Base-by-base conservation (phyloP, 2,329 filamentous ascomycete genomes). In the Monilinia aucupariae region DNA sequence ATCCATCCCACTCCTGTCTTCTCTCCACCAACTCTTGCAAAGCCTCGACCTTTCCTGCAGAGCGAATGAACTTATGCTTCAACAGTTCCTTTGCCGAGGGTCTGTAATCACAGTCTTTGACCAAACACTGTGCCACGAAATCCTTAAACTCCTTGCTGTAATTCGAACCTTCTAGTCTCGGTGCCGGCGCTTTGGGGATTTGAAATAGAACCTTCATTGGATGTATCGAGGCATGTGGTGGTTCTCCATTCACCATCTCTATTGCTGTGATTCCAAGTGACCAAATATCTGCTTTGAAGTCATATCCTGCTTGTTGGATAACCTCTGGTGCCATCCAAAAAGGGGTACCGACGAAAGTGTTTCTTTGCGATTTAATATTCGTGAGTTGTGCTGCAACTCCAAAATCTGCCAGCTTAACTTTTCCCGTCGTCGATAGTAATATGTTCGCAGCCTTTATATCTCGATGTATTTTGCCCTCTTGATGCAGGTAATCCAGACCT, bases 291-390 rank as follows among this genome's bases (percentile, higher is more conserved):
- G 92, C 92, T 76, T 94, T 94, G 78, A 91, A 94, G 75, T 93
- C 91, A 69, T 88, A 87, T 49, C 85, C 85, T 67, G 90, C 85
- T 76, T 96, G 91, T 74, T 96, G 88, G 69, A 96, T 96, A 43
- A 96, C 92, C 74, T 96, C 92, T 1, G 92, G 92, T 0, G 92
- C 92, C 92, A 96, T 96, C 92, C 92, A 96, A 74, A 96, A 96
- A 0, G 94, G 94, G 0, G 93, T 97, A 25, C 94, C 94, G 25
- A 99, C 94, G 72, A 99, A 97, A 0, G 94, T 99, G 76, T 97
- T 93, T 61, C 94, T 86, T 75, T 97, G 92, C 2, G 93, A 97
- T 77, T 97, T 97, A 78, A 97, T 96, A 74, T 97, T 96, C 65
- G 91, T 96, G 71, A 99, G 81, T 75, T 99, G 94, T 37, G 94